Conservation (phyloP, 352 stramenopile genomes). For the Elongisporangium undulatum region DNA sequence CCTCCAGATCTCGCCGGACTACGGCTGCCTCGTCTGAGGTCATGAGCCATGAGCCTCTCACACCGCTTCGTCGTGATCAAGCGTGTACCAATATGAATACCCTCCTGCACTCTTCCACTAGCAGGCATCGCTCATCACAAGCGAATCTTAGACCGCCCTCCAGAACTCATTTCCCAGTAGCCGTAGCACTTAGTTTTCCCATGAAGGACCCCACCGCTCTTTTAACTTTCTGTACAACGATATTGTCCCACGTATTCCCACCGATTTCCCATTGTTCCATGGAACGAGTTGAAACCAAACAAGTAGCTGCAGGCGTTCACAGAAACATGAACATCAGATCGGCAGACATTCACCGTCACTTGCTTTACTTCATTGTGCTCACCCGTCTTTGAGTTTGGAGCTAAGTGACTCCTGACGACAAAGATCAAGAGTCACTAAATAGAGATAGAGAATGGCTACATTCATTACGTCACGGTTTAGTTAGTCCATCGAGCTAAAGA, state of each 20-base stretch:
- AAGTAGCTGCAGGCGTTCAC: too few relatives aligned
- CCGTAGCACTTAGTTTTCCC: not conserved
- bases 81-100: not conserved
- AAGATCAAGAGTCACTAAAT: too few relatives aligned
- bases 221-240: not conserved
- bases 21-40: conserved; percentile 57
- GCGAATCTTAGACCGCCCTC: not conserved
- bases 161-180: not conserved
- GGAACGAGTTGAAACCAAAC: too few relatives aligned
- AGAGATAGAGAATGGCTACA: not conserved
- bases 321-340: too few relatives aligned
- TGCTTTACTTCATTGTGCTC: too few relatives aligned
- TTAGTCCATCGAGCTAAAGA: not conserved
- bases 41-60: not conserved
- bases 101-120: not conserved
- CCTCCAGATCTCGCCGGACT: conserved; percentile 72
- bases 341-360: too few relatives aligned
- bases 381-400: too few relatives aligned
- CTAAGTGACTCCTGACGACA: too few relatives aligned
- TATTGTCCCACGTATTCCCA: not conserved
- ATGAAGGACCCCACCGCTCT: not conserved
- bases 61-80: not conserved
- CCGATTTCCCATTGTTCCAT: not conserved
- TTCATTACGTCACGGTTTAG: not conserved
- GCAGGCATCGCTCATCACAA: not conserved